These are phyloP conservation scores for Tanacetum coccineum DNA, from an alignment of 129 eudicot genomes.

Conservation along the genomic window DNA sequence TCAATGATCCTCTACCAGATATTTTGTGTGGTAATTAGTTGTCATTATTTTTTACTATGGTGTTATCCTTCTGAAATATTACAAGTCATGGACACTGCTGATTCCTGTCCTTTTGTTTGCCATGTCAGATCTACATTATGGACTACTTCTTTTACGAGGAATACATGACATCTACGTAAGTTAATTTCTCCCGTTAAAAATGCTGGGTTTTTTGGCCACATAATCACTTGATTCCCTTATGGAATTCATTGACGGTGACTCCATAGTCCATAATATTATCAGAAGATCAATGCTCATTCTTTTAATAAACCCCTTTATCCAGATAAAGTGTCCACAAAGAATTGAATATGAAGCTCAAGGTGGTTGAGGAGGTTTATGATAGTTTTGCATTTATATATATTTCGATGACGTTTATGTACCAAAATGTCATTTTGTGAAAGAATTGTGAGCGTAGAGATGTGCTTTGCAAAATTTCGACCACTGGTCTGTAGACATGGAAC, in stretches of 20 bases:
- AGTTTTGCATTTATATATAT: no score
- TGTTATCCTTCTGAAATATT: conserved; percentile 20
- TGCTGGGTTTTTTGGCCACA: conserved; percentile 14
- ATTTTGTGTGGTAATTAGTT: conserved; percentile 61
- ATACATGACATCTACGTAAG: conserved; percentile 99
- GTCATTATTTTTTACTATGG: conserved; percentile 16
- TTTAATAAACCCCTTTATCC: no score
- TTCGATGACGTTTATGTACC: no score
- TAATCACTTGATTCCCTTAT: not conserved
- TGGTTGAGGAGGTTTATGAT: no score
- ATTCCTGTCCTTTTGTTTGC: conserved; percentile 14
- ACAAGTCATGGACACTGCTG: conserved; percentile 13
- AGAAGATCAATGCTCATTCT: conserved; percentile 1
- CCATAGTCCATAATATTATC: not conserved
- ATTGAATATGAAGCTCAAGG: no score
- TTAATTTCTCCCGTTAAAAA: conserved; percentile 14
- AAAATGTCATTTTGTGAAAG: no score
- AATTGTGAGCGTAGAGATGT: no score
- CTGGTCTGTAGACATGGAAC: no score
- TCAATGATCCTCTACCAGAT: conserved; percentile 94
- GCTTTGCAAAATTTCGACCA: no score
- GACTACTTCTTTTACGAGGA: conserved; percentile 88
- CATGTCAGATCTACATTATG: conserved; percentile 72
- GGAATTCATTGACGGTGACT: not conserved
- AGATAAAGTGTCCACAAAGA: conserved; percentile 12